These are phyloP conservation scores for Diaporthe vaccinii DNA, from an alignment of 2,329 filamentous ascomycete genomes.

Conservation along the genomic window DNA sequence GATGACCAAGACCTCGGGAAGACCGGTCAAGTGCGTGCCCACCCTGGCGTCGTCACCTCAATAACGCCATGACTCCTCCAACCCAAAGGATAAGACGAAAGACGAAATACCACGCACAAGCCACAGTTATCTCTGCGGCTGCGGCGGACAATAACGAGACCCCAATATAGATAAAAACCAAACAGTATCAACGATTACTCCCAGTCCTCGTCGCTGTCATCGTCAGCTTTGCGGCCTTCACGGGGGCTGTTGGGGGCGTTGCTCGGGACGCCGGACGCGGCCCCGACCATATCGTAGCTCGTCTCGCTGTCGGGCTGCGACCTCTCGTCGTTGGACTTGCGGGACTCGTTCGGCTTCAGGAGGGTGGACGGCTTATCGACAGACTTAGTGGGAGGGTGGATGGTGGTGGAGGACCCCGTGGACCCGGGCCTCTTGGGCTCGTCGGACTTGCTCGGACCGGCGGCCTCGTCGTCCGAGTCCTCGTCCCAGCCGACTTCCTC, in stretches of 20 bases:
- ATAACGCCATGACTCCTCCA: constrained; percentile 27
- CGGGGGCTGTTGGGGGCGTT: constrained; percentile 79
- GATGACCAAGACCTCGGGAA: constrained; percentile 9
- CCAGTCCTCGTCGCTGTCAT: constrained; percentile 82
- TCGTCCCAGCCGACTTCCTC: constrained; percentile 82
- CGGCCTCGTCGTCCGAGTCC: constrained; percentile 55
- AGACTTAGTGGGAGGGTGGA: constrained; percentile 61
- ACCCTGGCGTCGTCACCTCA: constrained; percentile 22
- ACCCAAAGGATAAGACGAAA: constrained; percentile 8
- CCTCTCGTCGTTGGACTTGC: constrained; percentile 88
- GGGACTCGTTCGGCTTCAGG: constrained; percentile 75
- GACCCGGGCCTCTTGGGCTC: constrained; percentile 59
- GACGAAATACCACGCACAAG: not conserved
- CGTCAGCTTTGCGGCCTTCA: constrained; percentile 65
- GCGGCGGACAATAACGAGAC: not conserved
- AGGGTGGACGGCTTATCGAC: constrained; percentile 49
- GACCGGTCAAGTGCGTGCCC: constrained; percentile 3
- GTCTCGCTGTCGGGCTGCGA: constrained; percentile 94
- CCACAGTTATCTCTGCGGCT: not conserved
- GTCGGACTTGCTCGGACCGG: constrained; percentile 46
- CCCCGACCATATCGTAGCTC: constrained; percentile 93
- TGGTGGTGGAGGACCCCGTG: constrained; percentile 70
- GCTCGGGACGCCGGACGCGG: constrained; percentile 81
- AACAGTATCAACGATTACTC: constrained; percentile 63
- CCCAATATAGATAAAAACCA: not conserved